Conservation (phyloP, 495 filamentous ascomycete species). For the Aspergillus incahuasiensis region DNA sequence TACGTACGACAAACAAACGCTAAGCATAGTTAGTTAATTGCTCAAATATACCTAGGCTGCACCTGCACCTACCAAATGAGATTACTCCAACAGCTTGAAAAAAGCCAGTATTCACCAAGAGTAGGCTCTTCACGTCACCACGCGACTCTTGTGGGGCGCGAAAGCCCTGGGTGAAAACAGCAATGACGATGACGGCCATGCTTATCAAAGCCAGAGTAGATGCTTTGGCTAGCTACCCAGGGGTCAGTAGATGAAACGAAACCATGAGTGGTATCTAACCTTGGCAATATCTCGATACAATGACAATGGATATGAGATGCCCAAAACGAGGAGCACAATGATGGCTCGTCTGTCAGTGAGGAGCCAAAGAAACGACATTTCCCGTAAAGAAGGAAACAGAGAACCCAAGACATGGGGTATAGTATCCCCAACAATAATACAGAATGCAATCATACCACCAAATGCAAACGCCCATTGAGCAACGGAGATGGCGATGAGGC, state of each 20-base stretch:
- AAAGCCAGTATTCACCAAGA: conserved; percentile 77
- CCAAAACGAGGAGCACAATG: conserved; percentile 78
- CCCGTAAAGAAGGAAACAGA: conserved; percentile 68
- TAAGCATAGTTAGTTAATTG: conserved; percentile 38
- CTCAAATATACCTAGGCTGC: background rate
- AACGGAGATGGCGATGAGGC: conserved; percentile 79
- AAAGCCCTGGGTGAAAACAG: conserved; percentile 82
- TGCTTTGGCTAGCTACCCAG: conserved; percentile 79
- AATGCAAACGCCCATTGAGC: conserved; percentile 99
- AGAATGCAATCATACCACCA: conserved; percentile 97
- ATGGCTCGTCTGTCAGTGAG: conserved; percentile 74
- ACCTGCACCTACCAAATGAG: conserved; percentile 68
- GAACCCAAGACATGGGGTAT: conserved; percentile 86
- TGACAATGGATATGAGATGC: conserved; percentile 86
- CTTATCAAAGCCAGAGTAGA: conserved; percentile 85
- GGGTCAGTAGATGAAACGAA: conserved; percentile 18
- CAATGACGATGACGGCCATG: conserved; percentile 84
- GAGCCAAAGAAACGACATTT: conserved; percentile 74
- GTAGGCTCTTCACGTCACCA: conserved; percentile 60
- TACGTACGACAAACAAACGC: conserved; percentile 80
- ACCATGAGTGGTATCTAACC: conserved; percentile 41
- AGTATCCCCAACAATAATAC: conserved; percentile 92
- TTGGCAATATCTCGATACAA: conserved; percentile 97
- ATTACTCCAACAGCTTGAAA: conserved; percentile 97
- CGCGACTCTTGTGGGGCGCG: conserved; percentile 63